phyloP scores from a whole-genome alignment of 2,329 filamentous ascomycete species.

The Botryotinia calthae region DNA sequence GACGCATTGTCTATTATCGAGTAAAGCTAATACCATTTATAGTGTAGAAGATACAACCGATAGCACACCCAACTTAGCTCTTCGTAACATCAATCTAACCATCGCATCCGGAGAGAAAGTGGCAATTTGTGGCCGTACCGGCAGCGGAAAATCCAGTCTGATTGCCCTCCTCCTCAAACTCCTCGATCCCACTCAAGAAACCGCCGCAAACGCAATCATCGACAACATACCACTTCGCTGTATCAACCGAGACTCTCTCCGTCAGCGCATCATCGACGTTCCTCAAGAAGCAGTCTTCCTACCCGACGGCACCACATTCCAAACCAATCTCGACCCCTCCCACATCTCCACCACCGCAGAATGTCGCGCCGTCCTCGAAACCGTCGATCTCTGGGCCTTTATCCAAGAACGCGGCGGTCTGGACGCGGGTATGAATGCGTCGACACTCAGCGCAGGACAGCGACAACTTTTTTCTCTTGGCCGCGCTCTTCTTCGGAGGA shows the following conservation, averaged over 20 bases:
- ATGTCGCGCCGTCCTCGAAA: neutral
- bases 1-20: neutral
- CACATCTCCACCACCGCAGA: neutral
- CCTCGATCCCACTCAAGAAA: neutral
- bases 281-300: neutral
- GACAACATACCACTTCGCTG: neutral
- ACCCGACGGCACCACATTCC: neutral
- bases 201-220: neutral
- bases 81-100: neutral
- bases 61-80: neutral
- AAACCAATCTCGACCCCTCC: neutral
- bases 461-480: neutral
- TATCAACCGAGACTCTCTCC: neutral
- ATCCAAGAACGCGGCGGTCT: neutral
- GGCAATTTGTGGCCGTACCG: neutral
- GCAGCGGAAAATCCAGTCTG: neutral
- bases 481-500: neutral
- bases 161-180: neutral
- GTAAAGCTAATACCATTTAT: neutral
- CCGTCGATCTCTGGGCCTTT: neutral
- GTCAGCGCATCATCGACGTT: neutral
- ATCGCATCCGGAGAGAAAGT: neutral
- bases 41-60: neutral
- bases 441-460: neutral
- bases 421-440: neutral